Evolutionary conservation across 2,329 filamentous ascomycete species (phyloP).

Genomic region (Cladosporium sp.): DNA sequence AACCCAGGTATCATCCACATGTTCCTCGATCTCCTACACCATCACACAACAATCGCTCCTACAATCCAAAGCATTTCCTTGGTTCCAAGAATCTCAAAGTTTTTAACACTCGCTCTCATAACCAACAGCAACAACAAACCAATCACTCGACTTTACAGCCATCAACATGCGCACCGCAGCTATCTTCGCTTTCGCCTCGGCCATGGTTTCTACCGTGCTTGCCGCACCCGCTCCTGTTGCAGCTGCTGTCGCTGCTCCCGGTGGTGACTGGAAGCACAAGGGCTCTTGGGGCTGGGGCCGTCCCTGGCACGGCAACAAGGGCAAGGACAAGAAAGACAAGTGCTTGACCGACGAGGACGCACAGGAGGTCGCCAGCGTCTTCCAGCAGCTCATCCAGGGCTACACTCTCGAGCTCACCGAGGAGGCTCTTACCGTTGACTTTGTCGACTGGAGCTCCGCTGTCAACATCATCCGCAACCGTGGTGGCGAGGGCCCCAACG

Average conservation of each 20-base stretch:
- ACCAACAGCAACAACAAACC: background rate
- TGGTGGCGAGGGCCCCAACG: conserved; percentile 28
- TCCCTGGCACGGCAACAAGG: conserved; percentile 21
- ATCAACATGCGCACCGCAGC: conserved; percentile 26
- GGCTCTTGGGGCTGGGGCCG: conserved; percentile 25
- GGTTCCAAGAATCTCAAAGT: background rate
- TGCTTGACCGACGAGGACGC: conserved; percentile 31
- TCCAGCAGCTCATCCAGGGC: conserved; percentile 34
- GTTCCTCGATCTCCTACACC: conserved; percentile 1
- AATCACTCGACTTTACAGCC: background rate
- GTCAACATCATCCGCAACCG: conserved; percentile 36
- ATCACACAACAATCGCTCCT: conserved; percentile 17
- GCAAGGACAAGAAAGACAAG: conserved; percentile 18
- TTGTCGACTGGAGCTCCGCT: conserved; percentile 33
- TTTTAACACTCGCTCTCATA: conserved; percentile 7
- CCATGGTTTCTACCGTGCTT: conserved; percentile 22
- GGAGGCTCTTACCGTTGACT: conserved; percentile 32
- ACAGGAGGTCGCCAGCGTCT: conserved; percentile 29
- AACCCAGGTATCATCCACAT: conserved; percentile 13
- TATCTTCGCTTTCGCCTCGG: conserved; percentile 25
- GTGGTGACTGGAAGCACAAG: conserved; percentile 19
- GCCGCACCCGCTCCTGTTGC: conserved; percentile 24
- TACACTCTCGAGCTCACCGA: conserved; percentile 33
- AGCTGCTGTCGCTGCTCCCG: conserved; percentile 11
- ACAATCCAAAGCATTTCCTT: conserved; percentile 8